phyloP scores from a whole-genome alignment of 495 filamentous ascomycete genomes.

The Aspergillus nidulans region DNA sequence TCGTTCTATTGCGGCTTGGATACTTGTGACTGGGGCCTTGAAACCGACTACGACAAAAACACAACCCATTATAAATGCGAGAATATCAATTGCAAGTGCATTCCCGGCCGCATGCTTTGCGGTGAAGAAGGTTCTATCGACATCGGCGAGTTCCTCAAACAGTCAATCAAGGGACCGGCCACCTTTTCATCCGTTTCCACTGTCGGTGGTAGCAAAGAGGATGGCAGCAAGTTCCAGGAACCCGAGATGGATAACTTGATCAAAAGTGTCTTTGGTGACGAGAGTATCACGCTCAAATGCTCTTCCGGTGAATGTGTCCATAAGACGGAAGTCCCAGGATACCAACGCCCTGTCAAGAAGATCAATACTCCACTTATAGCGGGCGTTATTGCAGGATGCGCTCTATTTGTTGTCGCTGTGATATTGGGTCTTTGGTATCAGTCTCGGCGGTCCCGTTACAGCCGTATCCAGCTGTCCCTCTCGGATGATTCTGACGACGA shows the following conservation, averaged over 20 bases:
- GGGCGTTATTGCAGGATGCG: conserved; percentile 82
- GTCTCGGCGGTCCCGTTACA: conserved; percentile 62
- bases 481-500: conserved; percentile 90
- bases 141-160: conserved; percentile 77
- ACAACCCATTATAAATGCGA: conserved; percentile 79
- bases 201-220: conserved; percentile 49
- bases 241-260: conserved; percentile 88
- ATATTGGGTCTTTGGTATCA: conserved; percentile 86
- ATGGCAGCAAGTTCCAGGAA: conserved; percentile 80
- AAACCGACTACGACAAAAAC: conserved; percentile 68
- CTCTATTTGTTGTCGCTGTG: conserved; percentile 80
- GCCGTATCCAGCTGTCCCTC: conserved; percentile 70
- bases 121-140: conserved; percentile 88
- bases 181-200: conserved; percentile 69
- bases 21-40: conserved; percentile 67
- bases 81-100: conserved; percentile 78
- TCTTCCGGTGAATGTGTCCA: conserved; percentile 88
- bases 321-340: conserved; percentile 87
- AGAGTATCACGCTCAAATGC: conserved; percentile 79
- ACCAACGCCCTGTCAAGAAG: conserved; percentile 79
- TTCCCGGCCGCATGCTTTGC: conserved; percentile 88
- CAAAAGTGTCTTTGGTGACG: conserved; percentile 80
- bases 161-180: conserved; percentile 81
- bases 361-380: conserved; percentile 98
- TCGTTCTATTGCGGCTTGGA: conserved; percentile 94